Evolutionary conservation across 306 rosid genomes (phyloP).

Genomic region (Vigna trinervia): DNA sequence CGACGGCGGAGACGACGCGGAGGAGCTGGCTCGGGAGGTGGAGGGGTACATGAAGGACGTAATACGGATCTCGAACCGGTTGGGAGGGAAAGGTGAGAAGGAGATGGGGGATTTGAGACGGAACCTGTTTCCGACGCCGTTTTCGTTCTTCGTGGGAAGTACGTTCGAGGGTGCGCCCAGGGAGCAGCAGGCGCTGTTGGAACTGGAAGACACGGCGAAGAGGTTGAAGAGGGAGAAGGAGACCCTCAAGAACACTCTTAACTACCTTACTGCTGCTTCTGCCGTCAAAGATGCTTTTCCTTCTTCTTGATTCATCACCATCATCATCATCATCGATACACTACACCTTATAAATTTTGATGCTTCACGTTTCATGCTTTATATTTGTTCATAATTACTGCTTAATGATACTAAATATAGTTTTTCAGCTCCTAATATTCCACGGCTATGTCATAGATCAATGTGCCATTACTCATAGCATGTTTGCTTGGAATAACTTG

Average conservation of each 20-base stretch:
- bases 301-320: slow-evolving; percentile 43
- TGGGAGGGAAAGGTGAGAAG: slow-evolving; percentile 89
- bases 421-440: no score
- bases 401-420: no score
- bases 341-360: no score
- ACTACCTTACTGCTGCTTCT: slow-evolving; percentile 93
- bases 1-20: slow-evolving; percentile 42
- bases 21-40: slow-evolving; percentile 73
- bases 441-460: no score
- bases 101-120: slow-evolving; percentile 84
- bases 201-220: slow-evolving; percentile 85
- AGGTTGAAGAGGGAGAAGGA: slow-evolving; percentile 90
- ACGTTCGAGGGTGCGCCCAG: slow-evolving; percentile 97
- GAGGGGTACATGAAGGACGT: slow-evolving; percentile 92
- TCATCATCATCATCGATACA: no score
- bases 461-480: no score
- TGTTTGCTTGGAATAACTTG: no score
- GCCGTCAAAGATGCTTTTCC: slow-evolving; percentile 97
- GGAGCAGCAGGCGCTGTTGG: slow-evolving; percentile 94
- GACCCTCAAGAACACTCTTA: slow-evolving; percentile 84
- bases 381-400: no score
- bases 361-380: no score
- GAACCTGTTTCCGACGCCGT: slow-evolving; percentile 91
- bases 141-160: slow-evolving; percentile 93
- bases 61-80: slow-evolving; percentile 78